phyloP scores from a whole-genome alignment of 306 rosid genomes.

The Malus asiatica region DNA sequence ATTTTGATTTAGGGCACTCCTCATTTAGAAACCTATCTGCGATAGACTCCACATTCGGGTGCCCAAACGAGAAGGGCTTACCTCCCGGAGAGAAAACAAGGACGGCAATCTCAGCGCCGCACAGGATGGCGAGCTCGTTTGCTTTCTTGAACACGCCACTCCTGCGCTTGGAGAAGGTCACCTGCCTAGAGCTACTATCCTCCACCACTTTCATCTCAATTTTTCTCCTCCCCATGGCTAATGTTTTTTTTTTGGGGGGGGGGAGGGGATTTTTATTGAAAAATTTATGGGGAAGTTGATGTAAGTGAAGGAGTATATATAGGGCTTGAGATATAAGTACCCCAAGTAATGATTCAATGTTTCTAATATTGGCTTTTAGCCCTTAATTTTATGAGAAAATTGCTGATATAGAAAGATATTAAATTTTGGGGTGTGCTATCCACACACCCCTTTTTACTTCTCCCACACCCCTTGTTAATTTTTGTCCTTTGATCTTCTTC shows the following conservation, averaged over 20 bases:
- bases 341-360: constrained; percentile 6
- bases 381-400: not conserved
- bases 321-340: not conserved
- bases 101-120: constrained; percentile 33
- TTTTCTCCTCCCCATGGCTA: constrained; percentile 25
- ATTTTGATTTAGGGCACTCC: not conserved
- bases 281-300: not conserved
- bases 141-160: constrained; percentile 58
- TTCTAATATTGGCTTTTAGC: constrained; percentile 32
- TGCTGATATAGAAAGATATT: constrained; percentile 5
- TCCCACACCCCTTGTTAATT: too few species aligned
- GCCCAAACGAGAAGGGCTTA: constrained; percentile 41
- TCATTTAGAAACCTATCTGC: constrained; percentile 23
- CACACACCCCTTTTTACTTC: too few species aligned
- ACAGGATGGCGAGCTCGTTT: constrained; percentile 48
- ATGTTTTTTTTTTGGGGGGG: not conserved
- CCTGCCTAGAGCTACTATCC: constrained; percentile 26
- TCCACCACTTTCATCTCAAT: constrained; percentile 41
- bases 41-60: constrained; percentile 32
- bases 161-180: constrained; percentile 53
- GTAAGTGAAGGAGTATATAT: not conserved
- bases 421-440: too few species aligned
- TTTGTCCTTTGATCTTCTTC: too few species aligned
- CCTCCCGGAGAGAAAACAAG: constrained; percentile 44
- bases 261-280: not conserved